Evolutionary conservation across 2,329 filamentous ascomycete species (phyloP), one percentile per base, ranked within the genome.

Genomic region (Epichloe bromicola): DNA sequence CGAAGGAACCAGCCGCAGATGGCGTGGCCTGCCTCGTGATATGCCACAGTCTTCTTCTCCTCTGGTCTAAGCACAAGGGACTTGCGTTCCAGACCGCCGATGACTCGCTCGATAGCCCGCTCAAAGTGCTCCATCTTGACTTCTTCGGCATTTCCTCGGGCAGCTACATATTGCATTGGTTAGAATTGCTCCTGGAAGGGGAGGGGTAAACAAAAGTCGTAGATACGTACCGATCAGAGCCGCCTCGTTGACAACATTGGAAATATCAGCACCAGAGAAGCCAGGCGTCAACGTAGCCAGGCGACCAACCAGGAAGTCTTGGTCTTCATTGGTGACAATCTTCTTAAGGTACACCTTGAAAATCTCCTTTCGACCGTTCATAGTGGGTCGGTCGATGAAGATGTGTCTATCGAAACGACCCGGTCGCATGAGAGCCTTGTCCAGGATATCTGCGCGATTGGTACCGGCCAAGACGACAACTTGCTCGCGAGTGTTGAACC

Each of bases 1-100:
- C 88, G 82, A 72, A 98, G 87, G 75, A 85, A 98, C 93, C 93
- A 98, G 53, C 93, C 93, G 67, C 93, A 98, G 66, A 98, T 95
- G 57, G 93, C 93, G 68, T 98, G 93, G 53, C 93, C 93, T 36
- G 93, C 93, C 73, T 98, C 93, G 70, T 98, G 93, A 69, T 98
- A 98, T 5, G 93, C 93, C 42, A 97, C 93, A 14, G 88, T 94
- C 65, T 80, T 86, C 79, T 97, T 97, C 74, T 98, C 93, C 60
- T 89, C 81, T 1, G 93, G 91, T 58, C 85, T 88, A 50, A 98
- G 82, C 37, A 98, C 91, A 41, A 97, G 75, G 0, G 90, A 96
- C 71, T 95, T 97, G 79, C 95, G 95, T 74, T 98, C 93, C 7
- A 98, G 78, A 61, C 93, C 93, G 63, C 90, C 93, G 62, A 98